These are phyloP conservation scores for Skeletonema costatum DNA, from an alignment of 108 stramenopile species.

Conservation along the genomic window DNA sequence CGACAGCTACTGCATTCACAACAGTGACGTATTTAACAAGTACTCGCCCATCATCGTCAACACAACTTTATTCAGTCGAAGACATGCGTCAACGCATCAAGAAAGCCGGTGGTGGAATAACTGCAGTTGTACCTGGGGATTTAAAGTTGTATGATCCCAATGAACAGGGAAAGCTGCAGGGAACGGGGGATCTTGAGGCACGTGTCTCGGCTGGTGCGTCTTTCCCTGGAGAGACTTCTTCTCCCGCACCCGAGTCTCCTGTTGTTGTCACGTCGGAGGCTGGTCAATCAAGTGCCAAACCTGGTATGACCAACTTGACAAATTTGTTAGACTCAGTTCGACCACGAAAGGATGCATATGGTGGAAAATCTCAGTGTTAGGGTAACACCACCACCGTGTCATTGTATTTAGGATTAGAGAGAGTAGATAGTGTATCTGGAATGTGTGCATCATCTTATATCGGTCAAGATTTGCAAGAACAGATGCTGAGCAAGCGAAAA, in stretches of 20 bases:
- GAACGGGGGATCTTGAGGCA: constrained; percentile 22
- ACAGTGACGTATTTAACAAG: not conserved
- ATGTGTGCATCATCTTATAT: too few species aligned
- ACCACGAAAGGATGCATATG: not conserved
- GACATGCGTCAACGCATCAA: constrained; percentile 30
- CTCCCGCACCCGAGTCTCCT: not conserved
- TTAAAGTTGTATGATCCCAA: constrained; percentile 44
- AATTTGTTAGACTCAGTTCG: constrained; percentile 8
- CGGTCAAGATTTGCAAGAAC: too few species aligned
- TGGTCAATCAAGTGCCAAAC: not conserved
- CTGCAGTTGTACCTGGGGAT: constrained; percentile 23
- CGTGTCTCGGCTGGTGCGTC: constrained; percentile 28
- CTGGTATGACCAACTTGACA: constrained; percentile 5
- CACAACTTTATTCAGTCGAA: constrained; percentile 12
- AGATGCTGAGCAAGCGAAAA: too few species aligned
- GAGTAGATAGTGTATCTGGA: too few species aligned
- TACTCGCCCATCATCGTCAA: not conserved
- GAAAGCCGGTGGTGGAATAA: constrained; percentile 42
- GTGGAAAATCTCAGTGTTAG: not conserved
- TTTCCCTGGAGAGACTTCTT: not conserved
- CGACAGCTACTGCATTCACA: not conserved
- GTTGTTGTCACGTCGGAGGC: not conserved
- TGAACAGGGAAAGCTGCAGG: constrained; percentile 49
- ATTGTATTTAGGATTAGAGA: too few species aligned
- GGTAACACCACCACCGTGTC: too few species aligned